A percentile compares a stretch with the other conserved stretches of the same genome.
Evolutionary conservation across 306 rosid genomes (phyloP).

Genomic region (Acacia acuminata): DNA sequence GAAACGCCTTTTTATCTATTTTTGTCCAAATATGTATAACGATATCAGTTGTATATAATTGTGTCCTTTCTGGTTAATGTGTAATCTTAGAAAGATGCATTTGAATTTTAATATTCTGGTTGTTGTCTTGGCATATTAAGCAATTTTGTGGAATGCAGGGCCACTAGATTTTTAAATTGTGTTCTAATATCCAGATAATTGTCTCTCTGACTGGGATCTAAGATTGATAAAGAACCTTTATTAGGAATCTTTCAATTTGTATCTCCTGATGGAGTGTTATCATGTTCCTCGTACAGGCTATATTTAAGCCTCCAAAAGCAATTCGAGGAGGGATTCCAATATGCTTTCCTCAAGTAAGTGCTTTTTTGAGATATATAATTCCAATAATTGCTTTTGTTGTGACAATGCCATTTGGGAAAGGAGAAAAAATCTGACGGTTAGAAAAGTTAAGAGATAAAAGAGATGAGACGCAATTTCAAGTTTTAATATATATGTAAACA

Average conservation of each 20-base stretch:
- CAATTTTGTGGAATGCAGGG: background rate
- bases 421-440: background rate
- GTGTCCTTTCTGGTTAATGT: background rate
- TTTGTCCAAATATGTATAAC: background rate
- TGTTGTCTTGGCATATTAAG: background rate
- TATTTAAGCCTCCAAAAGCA: conserved; percentile 78
- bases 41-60: background rate
- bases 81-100: background rate
- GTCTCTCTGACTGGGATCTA: conserved; percentile 9
- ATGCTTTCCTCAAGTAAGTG: conserved; percentile 95
- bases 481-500: conserved; percentile 1
- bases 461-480: conserved; percentile 12
- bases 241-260: background rate
- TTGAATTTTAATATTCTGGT: conserved; percentile 4
- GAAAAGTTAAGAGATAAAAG: conserved; percentile 3
- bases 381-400: conserved; percentile 30
- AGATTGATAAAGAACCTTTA: conserved; percentile 1
- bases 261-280: background rate
- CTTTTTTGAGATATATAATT: conserved; percentile 33
- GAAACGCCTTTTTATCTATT: conserved; percentile 7
- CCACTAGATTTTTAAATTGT: background rate
- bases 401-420: conserved; percentile 1
- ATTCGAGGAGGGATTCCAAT: conserved; percentile 98
- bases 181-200: conserved; percentile 13
- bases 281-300: conserved; percentile 66